These are phyloP conservation scores for Ogataea salicorniae DNA, from an alignment of 805 yeast genomes.

Conservation along the genomic window DNA sequence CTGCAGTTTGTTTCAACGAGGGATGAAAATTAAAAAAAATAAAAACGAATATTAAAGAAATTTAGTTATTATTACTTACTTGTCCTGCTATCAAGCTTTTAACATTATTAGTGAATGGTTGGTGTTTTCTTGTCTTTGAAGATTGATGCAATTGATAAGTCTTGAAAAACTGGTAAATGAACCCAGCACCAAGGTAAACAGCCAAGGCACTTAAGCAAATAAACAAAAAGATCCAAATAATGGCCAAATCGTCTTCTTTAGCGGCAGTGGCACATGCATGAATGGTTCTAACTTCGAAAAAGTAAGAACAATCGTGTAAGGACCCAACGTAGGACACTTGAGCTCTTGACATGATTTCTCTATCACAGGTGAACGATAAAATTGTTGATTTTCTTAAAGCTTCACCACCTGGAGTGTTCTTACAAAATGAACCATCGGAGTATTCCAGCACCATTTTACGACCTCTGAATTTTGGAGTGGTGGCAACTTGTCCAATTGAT, in stretches of 20 bases:
- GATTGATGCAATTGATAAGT: constrained; percentile 4
- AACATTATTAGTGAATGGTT: constrained; percentile 1
- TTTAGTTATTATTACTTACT: constrained; percentile 1
- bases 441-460: constrained; percentile 66
- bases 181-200: constrained; percentile 41
- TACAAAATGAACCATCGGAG: constrained; percentile 60
- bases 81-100: constrained; percentile 5
- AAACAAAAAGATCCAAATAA: constrained; percentile 58
- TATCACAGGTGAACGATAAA: constrained; percentile 71
- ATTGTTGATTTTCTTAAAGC: constrained; percentile 56
- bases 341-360: constrained; percentile 63
- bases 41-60: too few species aligned
- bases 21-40: neutral
- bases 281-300: constrained; percentile 78
- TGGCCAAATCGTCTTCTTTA: constrained; percentile 56
- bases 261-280: constrained; percentile 83
- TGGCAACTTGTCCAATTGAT: constrained; percentile 59
- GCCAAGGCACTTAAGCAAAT: constrained; percentile 39
- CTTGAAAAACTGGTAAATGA: constrained; percentile 31
- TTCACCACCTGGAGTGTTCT: constrained; percentile 39
- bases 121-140: constrained; percentile 3
- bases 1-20: too few species aligned
- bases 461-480: constrained; percentile 65
- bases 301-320: constrained; percentile 70
- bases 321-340: constrained; percentile 66